Evolutionary conservation across 257 asterid genomes (phyloP).

Genomic region (Ballota nigra): DNA sequence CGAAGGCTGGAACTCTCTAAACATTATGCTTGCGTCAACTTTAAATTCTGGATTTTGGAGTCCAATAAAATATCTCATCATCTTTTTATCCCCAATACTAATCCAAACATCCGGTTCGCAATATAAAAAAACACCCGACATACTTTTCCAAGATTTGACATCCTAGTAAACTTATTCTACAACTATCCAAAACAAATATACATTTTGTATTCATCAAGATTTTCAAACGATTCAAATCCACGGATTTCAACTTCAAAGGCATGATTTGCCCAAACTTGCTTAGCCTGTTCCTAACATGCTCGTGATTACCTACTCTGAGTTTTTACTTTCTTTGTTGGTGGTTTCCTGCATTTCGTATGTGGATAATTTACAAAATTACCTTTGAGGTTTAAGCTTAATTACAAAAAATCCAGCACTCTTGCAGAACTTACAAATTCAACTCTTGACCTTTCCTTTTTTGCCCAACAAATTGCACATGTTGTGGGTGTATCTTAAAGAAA

Average conservation of each 20-base stretch:
- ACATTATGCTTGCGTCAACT: not conserved
- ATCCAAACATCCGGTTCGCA: not conserved
- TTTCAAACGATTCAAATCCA: not conserved
- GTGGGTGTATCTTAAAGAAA: not conserved
- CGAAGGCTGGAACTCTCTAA: not conserved
- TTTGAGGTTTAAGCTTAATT: not conserved
- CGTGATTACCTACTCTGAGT: not conserved
- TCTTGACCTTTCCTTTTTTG: not conserved
- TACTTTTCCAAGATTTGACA: not conserved
- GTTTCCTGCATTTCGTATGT: not conserved
- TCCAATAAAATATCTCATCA: not conserved
- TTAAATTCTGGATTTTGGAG: not conserved
- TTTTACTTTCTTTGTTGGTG: not conserved
- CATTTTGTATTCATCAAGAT: not conserved
- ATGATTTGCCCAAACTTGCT: not conserved
- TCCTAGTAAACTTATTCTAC: not conserved
- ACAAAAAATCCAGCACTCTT: not conserved
- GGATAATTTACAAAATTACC: not conserved
- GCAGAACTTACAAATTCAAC: not conserved
- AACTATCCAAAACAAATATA: not conserved
- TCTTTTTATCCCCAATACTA: not conserved
- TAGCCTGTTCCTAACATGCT: not conserved
- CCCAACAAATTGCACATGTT: not conserved
- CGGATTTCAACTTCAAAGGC: not conserved
- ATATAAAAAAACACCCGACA: not conserved